These are phyloP conservation scores for Sporisorium exsertum DNA, from an alignment of 1,284 basidiomycete genomes.

Conservation along the genomic window DNA sequence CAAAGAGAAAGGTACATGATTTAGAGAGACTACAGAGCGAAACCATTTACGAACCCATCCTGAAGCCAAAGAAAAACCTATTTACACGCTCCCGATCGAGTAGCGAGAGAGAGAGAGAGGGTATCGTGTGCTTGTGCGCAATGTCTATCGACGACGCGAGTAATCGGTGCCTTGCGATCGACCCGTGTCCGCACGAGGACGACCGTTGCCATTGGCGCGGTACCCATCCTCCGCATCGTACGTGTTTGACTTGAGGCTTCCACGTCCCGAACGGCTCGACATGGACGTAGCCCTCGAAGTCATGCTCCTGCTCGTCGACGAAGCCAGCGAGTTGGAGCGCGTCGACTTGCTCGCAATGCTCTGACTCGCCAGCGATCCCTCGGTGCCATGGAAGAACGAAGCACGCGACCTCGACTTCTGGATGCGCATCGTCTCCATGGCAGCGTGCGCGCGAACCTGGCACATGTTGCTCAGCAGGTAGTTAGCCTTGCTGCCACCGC, in stretches of 20 bases:
- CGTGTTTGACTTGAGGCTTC: conserved; percentile 39
- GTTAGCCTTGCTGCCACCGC: conserved; percentile 60
- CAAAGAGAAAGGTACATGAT: conserved; percentile 10
- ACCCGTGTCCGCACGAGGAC: conserved; percentile 28
- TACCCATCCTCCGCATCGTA: conserved; percentile 38
- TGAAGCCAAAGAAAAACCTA: conserved; percentile 1
- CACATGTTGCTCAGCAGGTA: conserved; percentile 68
- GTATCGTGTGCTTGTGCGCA: background rate
- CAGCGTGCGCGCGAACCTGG: conserved; percentile 63
- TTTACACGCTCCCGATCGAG: background rate
- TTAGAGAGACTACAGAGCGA: background rate
- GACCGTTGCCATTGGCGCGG: conserved; percentile 27
- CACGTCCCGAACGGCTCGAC: conserved; percentile 36
- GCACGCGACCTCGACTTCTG: conserved; percentile 47
- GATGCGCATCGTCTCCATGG: conserved; percentile 65
- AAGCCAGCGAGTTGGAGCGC: conserved; percentile 44
- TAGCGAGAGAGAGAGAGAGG: background rate
- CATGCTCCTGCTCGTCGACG: conserved; percentile 36
- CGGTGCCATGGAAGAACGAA: conserved; percentile 58
- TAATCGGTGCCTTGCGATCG: conserved; percentile 38
- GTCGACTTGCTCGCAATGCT: conserved; percentile 48
- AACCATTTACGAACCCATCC: background rate
- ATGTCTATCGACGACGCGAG: conserved; percentile 30
- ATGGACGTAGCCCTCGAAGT: conserved; percentile 33
- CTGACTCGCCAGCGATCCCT: conserved; percentile 47